Conservation (phyloP, 495 filamentous ascomycete species). For the Neurospora tetrasperma region DNA sequence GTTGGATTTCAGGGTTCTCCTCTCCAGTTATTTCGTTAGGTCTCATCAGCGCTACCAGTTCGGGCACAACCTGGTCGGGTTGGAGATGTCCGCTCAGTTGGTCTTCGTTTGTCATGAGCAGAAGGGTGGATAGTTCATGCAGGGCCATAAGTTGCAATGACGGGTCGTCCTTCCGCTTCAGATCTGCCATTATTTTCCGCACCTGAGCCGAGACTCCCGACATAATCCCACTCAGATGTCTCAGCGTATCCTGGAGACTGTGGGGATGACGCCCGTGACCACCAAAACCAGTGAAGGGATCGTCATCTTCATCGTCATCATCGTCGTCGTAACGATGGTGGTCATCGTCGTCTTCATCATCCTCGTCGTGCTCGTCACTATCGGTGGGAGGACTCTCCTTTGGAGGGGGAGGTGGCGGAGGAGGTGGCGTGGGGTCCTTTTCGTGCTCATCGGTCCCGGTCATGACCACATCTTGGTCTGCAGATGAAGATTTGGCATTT, state of each 20-base stretch:
- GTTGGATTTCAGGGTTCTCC: slow-evolving; percentile 96
- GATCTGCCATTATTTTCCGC: slow-evolving; percentile 71
- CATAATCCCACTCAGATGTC: slow-evolving; percentile 85
- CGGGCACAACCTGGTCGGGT: slow-evolving; percentile 89
- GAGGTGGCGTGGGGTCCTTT: slow-evolving; percentile 37
- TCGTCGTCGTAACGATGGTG: slow-evolving; percentile 35
- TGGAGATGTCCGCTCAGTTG: slow-evolving; percentile 93
- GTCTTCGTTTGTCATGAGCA: slow-evolving; percentile 92
- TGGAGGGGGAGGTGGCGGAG: slow-evolving; percentile 29
- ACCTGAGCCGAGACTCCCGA: slow-evolving; percentile 69
- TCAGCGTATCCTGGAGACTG: slow-evolving; percentile 69
- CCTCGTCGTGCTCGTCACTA: slow-evolving; percentile 39
- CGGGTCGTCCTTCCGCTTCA: slow-evolving; percentile 79
- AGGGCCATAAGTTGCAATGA: slow-evolving; percentile 86
- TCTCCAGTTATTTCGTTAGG: slow-evolving; percentile 73
- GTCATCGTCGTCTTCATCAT: slow-evolving; percentile 40
- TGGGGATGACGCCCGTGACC: slow-evolving; percentile 48
- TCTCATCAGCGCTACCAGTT: slow-evolving; percentile 86
- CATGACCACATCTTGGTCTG: slow-evolving; percentile 43
- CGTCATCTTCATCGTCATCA: slow-evolving; percentile 59
- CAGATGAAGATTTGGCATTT: slow-evolving; percentile 36
- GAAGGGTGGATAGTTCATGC: slow-evolving; percentile 84
- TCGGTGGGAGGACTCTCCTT: slow-evolving; percentile 42
- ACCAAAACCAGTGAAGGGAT: slow-evolving; percentile 72
- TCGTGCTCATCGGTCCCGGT: slow-evolving; percentile 53